Base-by-base conservation (phyloP, 2,329 filamentous ascomycete species). In the Daldinia eschscholtzii region DNA sequence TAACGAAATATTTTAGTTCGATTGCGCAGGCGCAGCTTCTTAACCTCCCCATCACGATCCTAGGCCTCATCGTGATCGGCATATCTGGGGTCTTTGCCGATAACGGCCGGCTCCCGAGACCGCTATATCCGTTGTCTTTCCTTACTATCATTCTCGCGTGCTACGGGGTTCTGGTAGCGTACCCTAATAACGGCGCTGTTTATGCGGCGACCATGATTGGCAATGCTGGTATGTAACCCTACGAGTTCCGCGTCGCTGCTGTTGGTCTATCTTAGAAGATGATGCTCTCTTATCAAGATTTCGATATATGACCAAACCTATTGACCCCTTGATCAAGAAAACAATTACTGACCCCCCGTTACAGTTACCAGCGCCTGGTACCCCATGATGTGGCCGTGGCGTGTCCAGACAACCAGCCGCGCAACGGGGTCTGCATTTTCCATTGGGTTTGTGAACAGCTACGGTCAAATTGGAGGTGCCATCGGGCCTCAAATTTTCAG, bases 361-460 rank as follows among this genome's bases (percentile, higher is more conserved):
- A 50, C n/a, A 52, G 77, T 84, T 10, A 79, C 81, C 0, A 76
- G 79, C 2, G 79, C 80, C 1, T 84, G 83, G 80, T 86, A 79
- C 68, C 82, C 84, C 0, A 78, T 84, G 65, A 86, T 86, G 83
- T 84, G 84, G 84, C 83, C 84, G 10, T 85, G 84, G 84, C 80
- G 84, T 3, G 83, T 84, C 0, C 83, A 84, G 74, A 84, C 82
- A 2, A 85, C 81, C 0, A 79, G 76, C 50, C 70, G 81, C 2
- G 81, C 84, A 1, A 86, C 84, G 0, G 84, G 83, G 0, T 84
- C 84, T 0, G 84, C 84, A 0, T 86, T 86, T 72, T 80, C 82
- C 1, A 84, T 86, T 61, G 83, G 81, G 0, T 86, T 85, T 60
- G 83, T 84, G 57, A 85, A 85, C 68, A 83, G 80, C 63, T 84